A percentile compares a stretch with the other conserved stretches of the same genome.
These are phyloP conservation scores for Populus simonii DNA, from an alignment of 345 rosid species.

Conservation along the genomic window DNA sequence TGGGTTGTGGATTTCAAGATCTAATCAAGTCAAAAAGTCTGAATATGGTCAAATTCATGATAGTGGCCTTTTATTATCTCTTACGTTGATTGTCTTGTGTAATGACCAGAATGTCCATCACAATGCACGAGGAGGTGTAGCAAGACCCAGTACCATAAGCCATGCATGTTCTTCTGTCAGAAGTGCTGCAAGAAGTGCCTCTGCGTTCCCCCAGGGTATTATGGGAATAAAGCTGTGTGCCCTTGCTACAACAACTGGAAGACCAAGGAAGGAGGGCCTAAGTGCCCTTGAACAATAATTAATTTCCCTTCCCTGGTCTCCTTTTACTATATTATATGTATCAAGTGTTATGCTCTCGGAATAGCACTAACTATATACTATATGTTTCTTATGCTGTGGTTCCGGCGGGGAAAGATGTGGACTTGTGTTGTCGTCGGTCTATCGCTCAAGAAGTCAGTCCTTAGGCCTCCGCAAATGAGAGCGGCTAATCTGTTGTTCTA, in stretches of 20 bases:
- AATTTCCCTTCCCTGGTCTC: not conserved
- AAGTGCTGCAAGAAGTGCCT: constrained; percentile 30
- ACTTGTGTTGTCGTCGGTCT: not conserved
- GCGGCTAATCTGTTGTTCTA: constrained; percentile 25
- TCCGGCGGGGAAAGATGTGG: too few species aligned
- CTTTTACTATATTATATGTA: not conserved
- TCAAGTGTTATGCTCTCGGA: not conserved
- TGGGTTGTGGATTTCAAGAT: too few species aligned
- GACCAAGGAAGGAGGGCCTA: constrained; percentile 34
- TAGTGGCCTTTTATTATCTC: not conserved
- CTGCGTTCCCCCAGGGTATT: constrained; percentile 24
- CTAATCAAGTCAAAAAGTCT: not conserved
- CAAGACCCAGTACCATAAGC: constrained; percentile 32
- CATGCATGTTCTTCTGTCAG: constrained; percentile 37
- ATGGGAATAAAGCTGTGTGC: constrained; percentile 26
- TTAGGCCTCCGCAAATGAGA: constrained; percentile 22
- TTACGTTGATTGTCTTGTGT: not conserved
- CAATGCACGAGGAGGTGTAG: constrained; percentile 33
- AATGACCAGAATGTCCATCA: constrained; percentile 63
- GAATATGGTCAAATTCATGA: constrained; percentile 19
- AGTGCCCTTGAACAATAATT: constrained; percentile 20
- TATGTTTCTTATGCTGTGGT: not conserved
- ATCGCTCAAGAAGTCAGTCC: constrained; percentile 24
- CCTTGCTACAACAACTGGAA: constrained; percentile 38
- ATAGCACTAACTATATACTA: constrained; percentile 3